Evolutionary conservation across 2,329 filamentous ascomycete species (phyloP).

Genomic region (Hymenoscyphus fructigenus): DNA sequence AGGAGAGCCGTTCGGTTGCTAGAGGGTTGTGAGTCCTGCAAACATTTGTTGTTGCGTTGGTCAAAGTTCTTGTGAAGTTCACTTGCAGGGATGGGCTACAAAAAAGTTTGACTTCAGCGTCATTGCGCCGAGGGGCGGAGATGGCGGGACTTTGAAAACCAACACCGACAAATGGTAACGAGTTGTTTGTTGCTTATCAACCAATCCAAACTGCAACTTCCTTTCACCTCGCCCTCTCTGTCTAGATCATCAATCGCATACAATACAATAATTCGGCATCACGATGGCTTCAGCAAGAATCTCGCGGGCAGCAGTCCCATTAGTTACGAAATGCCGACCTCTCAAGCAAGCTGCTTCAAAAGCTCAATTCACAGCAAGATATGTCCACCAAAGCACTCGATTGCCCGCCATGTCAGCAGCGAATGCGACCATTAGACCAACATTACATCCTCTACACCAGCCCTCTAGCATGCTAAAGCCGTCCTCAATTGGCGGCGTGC

Average conservation of each 20-base stretch:
- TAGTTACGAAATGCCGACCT: conserved; percentile 32
- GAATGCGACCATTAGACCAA: conserved; percentile 45
- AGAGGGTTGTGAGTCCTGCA: neutral
- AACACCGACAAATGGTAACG: no score
- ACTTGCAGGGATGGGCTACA: conserved; percentile 7
- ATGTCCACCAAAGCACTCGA: conserved; percentile 44
- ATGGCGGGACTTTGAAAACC: neutral
- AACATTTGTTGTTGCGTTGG: neutral
- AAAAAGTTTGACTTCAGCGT: conserved; percentile 8
- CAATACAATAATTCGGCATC: neutral
- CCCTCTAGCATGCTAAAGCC: conserved; percentile 42
- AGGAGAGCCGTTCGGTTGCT: no score
- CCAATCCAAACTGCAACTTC: neutral
- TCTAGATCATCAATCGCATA: neutral
- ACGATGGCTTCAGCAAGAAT: conserved; percentile 30
- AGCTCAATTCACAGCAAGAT: conserved; percentile 36
- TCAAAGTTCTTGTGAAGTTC: neutral
- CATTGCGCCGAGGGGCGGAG: conserved; percentile 7
- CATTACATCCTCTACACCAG: conserved; percentile 42
- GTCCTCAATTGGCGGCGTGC: conserved; percentile 43
- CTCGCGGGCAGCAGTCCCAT: conserved; percentile 21
- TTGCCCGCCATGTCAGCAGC: conserved; percentile 49
- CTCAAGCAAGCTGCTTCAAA: conserved; percentile 24
- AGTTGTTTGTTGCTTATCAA: neutral
- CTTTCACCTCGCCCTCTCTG: neutral